These are phyloP conservation scores for Metschnikowia similis DNA, from an alignment of 805 yeast species.

Conservation along the genomic window DNA sequence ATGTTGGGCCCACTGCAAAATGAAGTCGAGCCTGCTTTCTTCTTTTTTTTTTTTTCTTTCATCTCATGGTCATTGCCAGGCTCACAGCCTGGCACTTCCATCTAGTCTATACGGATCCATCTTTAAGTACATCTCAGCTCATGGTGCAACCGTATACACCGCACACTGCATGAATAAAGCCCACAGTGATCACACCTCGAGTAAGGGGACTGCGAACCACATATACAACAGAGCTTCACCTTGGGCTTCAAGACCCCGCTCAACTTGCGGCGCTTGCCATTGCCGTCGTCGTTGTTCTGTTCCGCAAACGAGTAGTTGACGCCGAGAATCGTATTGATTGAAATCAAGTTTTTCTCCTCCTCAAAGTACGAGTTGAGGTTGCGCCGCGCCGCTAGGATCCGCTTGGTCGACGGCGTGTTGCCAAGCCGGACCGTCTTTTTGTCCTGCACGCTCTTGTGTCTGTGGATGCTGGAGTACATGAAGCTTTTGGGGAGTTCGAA, in stretches of 20 bases:
- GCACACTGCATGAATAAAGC: slow-evolving; percentile 36
- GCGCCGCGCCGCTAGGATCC: slow-evolving; percentile 38
- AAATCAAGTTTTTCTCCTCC: slow-evolving; percentile 41
- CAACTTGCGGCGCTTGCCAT: slow-evolving; percentile 15
- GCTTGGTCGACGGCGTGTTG: slow-evolving; percentile 42
- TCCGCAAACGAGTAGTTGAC: slow-evolving; percentile 40
- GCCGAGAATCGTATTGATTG: slow-evolving; percentile 39
- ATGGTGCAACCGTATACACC: slow-evolving; percentile 36
- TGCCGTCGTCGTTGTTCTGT: slow-evolving; percentile 22
- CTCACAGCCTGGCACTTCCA: too few species aligned
- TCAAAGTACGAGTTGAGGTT: slow-evolving; percentile 43
- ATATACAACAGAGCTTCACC: slow-evolving; percentile 37
- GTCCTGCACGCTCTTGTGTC: slow-evolving; percentile 17
- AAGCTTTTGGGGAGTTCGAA: slow-evolving; percentile 43
- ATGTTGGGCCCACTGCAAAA: too few species aligned
- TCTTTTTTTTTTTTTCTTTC: too few species aligned
- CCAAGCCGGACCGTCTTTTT: slow-evolving; percentile 32
- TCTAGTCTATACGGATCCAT: too few species aligned
- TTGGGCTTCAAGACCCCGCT: slow-evolving; percentile 24
- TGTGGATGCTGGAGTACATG: slow-evolving; percentile 30
- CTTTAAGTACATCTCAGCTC: slow-evolving; percentile 36
- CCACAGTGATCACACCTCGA: slow-evolving; percentile 40
- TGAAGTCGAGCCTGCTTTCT: too few species aligned
- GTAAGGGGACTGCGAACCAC: slow-evolving; percentile 35
- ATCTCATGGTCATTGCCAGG: too few species aligned